A percentile compares a stretch with the other conserved stretches of the same genome.
These are phyloP conservation scores for Mediolabrus comicus DNA, from an alignment of 108 stramenopile species.

Conservation along the genomic window DNA sequence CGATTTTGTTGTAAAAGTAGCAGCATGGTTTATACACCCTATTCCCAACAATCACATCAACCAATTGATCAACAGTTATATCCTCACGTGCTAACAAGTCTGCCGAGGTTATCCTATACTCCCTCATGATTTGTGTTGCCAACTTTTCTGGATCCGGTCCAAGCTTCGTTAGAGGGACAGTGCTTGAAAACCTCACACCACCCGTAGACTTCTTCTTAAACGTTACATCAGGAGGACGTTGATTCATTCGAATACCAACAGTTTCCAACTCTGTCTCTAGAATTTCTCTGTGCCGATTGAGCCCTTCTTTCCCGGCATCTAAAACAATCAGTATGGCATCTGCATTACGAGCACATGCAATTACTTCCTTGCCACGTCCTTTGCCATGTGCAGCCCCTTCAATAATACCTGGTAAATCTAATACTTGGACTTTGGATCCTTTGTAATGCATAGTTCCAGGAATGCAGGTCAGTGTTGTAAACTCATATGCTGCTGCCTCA, in stretches of 20 bases:
- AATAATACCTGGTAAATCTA: slow-evolving; percentile 99
- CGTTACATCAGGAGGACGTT: slow-evolving; percentile 88
- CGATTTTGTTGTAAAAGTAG: slow-evolving; percentile 99
- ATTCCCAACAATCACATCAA: slow-evolving; percentile 97
- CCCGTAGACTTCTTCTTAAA: slow-evolving; percentile 90
- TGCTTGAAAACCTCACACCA: slow-evolving; percentile 92
- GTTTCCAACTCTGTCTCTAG: slow-evolving; percentile 97
- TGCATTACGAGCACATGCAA: slow-evolving; percentile 94
- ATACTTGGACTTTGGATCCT: slow-evolving; percentile 94
- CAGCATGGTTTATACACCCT: slow-evolving; percentile 93
- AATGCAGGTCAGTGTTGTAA: slow-evolving; percentile 98
- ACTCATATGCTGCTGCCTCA: slow-evolving; percentile 94
- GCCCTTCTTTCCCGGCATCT: slow-evolving; percentile 96
- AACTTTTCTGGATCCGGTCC: slow-evolving; percentile 92
- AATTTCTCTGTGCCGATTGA: slow-evolving; percentile 96
- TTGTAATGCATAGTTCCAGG: slow-evolving; percentile 93
- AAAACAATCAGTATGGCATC: slow-evolving; percentile 98
- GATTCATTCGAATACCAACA: slow-evolving; percentile 96
- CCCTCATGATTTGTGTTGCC: slow-evolving; percentile 84
- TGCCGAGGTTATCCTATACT: slow-evolving; percentile 94
- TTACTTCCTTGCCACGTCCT: slow-evolving; percentile 97
- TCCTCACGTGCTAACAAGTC: slow-evolving; percentile 96
- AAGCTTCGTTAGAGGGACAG: slow-evolving; percentile 88
- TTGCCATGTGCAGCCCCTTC: slow-evolving; percentile 99
- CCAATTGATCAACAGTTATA: slow-evolving; percentile 93